phyloP scores from a whole-genome alignment of 2,329 filamentous ascomycete genomes.

The Dothideomycetes sp. region DNA sequence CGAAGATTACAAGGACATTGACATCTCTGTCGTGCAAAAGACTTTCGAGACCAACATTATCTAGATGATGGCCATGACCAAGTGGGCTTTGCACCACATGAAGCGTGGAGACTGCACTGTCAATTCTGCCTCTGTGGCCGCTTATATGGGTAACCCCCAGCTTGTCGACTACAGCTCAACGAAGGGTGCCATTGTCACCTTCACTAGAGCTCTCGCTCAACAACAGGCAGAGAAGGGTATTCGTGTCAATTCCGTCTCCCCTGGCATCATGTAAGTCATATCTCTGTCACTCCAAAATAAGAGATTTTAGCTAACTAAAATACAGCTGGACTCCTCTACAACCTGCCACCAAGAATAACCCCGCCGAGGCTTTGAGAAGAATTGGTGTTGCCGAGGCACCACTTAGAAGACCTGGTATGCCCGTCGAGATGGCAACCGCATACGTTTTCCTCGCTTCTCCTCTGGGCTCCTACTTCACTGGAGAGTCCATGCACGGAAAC shows the following conservation, averaged over 20 bases:
- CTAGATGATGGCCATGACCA: constrained; percentile 51
- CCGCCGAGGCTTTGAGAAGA: constrained; percentile 19
- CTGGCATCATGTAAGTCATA: constrained; percentile 20
- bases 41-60: constrained; percentile 50
- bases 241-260: constrained; percentile 37
- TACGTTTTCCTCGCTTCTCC: constrained; percentile 24
- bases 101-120: constrained; percentile 44
- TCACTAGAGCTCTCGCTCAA: constrained; percentile 45
- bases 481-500: constrained; percentile 20
- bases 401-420: constrained; percentile 24
- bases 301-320: background rate
- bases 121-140: constrained; percentile 38
- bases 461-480: constrained; percentile 21
- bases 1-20: constrained; percentile 44
- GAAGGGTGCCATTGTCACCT: constrained; percentile 50
- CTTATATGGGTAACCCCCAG: constrained; percentile 41
- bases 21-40: constrained; percentile 46
- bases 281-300: background rate
- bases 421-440: constrained; percentile 23
- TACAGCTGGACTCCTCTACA: constrained; percentile 33
- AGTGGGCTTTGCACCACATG: constrained; percentile 49
- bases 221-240: constrained; percentile 50
- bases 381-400: constrained; percentile 21
- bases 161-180: constrained; percentile 47
- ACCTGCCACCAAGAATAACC: constrained; percentile 32